These are phyloP conservation scores for Wickerhamomyces mucosus DNA, from an alignment of 805 yeast genomes.

Conservation along the genomic window DNA sequence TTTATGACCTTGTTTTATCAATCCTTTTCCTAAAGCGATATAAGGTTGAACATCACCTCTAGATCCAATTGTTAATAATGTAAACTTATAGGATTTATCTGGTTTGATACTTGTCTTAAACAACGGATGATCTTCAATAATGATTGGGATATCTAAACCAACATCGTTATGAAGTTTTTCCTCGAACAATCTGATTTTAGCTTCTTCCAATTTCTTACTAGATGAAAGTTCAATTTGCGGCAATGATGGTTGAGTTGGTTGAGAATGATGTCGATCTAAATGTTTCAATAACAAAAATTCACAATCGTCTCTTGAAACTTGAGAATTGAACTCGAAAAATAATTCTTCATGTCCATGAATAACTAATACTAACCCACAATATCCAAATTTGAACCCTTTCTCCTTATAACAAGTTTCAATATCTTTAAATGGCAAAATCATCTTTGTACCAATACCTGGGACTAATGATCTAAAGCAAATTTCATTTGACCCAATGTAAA, in stretches of 20 bases:
- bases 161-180: conserved; percentile 49
- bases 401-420: conserved; percentile 62
- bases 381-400: conserved; percentile 59
- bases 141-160: conserved; percentile 60
- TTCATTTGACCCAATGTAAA: conserved; percentile 58
- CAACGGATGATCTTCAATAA: conserved; percentile 57
- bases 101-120: conserved; percentile 45
- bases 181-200: conserved; percentile 57
- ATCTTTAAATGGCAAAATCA: conserved; percentile 74
- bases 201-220: conserved; percentile 33
- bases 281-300: conserved; percentile 41
- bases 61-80: conserved; percentile 82
- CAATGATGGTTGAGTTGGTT: conserved; percentile 3
- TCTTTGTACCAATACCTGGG: conserved; percentile 68
- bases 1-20: conserved; percentile 70
- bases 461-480: conserved; percentile 75
- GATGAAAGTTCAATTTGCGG: conserved; percentile 12
- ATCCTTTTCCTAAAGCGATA: conserved; percentile 77
- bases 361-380: conserved; percentile 60
- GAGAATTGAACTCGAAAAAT: conserved; percentile 64
- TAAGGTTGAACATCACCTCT: conserved; percentile 97
- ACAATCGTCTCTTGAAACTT: conserved; percentile 64
- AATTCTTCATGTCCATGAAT: conserved; percentile 71
- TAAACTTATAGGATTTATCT: conserved; percentile 43
- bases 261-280: conserved; percentile 27